Evolutionary conservation across 2,329 filamentous ascomycete species (phyloP), one percentile per base, ranked within the genome.

Genomic region (Dendryphion nanum): DNA sequence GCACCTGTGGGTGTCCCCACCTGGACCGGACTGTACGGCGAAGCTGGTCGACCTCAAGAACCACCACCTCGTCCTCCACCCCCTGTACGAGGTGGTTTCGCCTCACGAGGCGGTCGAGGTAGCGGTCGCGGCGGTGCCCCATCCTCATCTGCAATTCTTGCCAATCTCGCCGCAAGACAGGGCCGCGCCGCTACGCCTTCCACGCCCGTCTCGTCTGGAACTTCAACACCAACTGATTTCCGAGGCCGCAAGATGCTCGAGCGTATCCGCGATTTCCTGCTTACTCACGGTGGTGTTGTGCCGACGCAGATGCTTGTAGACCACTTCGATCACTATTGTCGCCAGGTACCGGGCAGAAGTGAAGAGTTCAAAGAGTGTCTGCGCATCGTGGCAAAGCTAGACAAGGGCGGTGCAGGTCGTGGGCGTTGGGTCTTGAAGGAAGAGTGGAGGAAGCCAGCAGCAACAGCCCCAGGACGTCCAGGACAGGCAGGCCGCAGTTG

Each of bases 21-120:
- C 1, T 97, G 91, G 91, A 97, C 91, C 0, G 91, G 93, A 2
- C 81, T 86, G 51, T 81, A 86, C 32, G 91, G 91, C 7, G 78
- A 84, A 34, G 82, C 82, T 4, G 91, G 90, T 1, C 76, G 86
- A 23, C 77, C 80, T 18, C 73, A 71, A 69, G 65, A 41, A 18
- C 37, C 39, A 4, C 21, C 40, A 30, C 46, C 18, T 7, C 45
- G 38, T 18, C 36, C 43, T 23, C 41, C 55, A 35, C 40, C 75
- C 71, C n/a, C 23, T n/a, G 40, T 57, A 3, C 68, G 64, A 17
- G 73, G 73, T 33, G 69, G 69, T 6, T 26, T 26, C 10, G 62
- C 63, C 2, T 20, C 23, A 2, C 40, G 58, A n/a, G 57, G 64
- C 13, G 53, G 58, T 5, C 48, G 51, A 16, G 48, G 59, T 19